Conservation (phyloP, 805 yeast genomes). For the Candida ponderosae region DNA sequence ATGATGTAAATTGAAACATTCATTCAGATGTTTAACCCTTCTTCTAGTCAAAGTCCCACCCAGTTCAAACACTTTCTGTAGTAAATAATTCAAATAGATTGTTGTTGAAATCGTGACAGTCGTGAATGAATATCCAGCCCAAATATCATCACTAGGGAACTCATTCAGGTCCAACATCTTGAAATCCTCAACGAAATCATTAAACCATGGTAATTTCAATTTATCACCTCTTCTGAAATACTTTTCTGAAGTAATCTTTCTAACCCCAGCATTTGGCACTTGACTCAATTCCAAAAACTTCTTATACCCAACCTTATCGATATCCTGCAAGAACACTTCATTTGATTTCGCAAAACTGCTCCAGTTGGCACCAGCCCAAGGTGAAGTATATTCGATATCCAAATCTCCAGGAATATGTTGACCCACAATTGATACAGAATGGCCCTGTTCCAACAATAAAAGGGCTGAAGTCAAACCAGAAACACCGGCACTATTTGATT, state of each 20-base stretch:
- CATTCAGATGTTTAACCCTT: slow-evolving; percentile 32
- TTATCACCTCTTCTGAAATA: slow-evolving; percentile 11
- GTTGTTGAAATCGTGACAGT: slow-evolving; percentile 55
- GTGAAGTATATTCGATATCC: slow-evolving; percentile 49
- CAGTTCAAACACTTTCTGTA: slow-evolving; percentile 32
- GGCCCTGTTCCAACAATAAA: slow-evolving; percentile 30
- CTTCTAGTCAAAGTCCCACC: slow-evolving; percentile 44
- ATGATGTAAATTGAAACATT: slow-evolving; percentile 38
- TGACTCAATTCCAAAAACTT: slow-evolving; percentile 38
- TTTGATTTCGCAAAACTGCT: slow-evolving; percentile 42
- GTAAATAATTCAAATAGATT: slow-evolving; percentile 45
- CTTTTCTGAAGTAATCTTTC: slow-evolving; percentile 12
- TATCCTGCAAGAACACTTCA: slow-evolving; percentile 28
- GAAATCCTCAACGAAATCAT: slow-evolving; percentile 33
- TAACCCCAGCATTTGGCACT: slow-evolving; percentile 45
- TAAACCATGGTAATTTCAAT: slow-evolving; percentile 41
- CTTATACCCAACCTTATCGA: slow-evolving; percentile 42
- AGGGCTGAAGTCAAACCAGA: slow-evolving; percentile 47
- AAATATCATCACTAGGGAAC: slow-evolving; percentile 19
- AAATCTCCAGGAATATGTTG: slow-evolving; percentile 50
- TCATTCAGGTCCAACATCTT: slow-evolving; percentile 26
- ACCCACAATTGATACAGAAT: slow-evolving; percentile 35
- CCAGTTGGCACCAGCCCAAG: slow-evolving; percentile 73
- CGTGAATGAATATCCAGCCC: slow-evolving; percentile 41
- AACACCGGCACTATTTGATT: slow-evolving; percentile 37